phyloP scores from a whole-genome alignment of 2,329 filamentous ascomycete species.

The Aspergillus intermedius region DNA sequence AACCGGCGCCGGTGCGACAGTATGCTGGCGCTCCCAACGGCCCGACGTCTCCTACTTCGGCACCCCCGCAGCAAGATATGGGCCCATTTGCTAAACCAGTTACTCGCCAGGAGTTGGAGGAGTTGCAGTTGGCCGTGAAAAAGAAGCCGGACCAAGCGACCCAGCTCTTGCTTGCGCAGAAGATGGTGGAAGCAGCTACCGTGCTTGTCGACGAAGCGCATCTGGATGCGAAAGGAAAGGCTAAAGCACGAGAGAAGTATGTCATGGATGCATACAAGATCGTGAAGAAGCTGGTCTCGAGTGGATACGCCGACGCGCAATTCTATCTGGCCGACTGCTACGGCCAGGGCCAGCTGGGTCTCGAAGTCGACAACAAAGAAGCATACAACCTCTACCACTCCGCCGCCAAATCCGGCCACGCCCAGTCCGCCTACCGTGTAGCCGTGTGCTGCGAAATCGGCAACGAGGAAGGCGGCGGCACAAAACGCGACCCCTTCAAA shows the following conservation, averaged over 20 bases:
- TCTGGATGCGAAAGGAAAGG: slow-evolving; percentile 57
- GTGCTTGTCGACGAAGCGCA: slow-evolving; percentile 69
- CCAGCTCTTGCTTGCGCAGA: slow-evolving; percentile 70
- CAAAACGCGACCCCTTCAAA: slow-evolving; percentile 81
- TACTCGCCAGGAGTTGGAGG: slow-evolving; percentile 71
- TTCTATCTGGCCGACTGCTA: slow-evolving; percentile 89
- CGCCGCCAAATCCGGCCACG: slow-evolving; percentile 81
- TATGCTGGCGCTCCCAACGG: slow-evolving; percentile 36
- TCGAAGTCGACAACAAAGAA: slow-evolving; percentile 79
- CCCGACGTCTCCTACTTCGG: slow-evolving; percentile 27
- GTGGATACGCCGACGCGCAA: slow-evolving; percentile 76
- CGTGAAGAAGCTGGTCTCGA: slow-evolving; percentile 74
- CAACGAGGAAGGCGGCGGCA: slow-evolving; percentile 87
- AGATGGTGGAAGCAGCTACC: slow-evolving; percentile 75
- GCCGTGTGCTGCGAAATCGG: slow-evolving; percentile 97
- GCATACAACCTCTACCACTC: slow-evolving; percentile 91
- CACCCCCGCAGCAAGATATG: slow-evolving; percentile 17
- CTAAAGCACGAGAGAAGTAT: slow-evolving; percentile 71
- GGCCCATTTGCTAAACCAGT: slow-evolving; percentile 39
- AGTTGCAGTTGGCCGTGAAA: slow-evolving; percentile 62
- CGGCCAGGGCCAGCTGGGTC: slow-evolving; percentile 71
- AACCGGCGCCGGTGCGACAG: slow-evolving; percentile 49
- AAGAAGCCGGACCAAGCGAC: slow-evolving; percentile 66
- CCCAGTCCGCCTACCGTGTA: slow-evolving; percentile 82
- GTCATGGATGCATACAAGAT: slow-evolving; percentile 81